Base-by-base conservation (phyloP, 2,329 filamentous ascomycete species). In the Leptoxyphium fumago region DNA sequence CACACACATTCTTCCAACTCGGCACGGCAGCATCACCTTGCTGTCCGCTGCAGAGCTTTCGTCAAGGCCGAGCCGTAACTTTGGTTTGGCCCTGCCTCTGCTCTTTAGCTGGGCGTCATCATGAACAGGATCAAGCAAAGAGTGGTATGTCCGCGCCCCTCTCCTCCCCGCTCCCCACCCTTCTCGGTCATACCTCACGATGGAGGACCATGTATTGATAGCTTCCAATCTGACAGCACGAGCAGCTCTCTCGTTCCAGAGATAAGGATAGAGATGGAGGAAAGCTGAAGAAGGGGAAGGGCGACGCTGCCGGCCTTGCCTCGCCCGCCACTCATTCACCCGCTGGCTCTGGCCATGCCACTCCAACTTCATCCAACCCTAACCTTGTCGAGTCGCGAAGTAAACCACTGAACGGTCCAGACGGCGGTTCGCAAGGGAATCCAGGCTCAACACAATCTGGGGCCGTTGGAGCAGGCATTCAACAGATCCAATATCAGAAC, bases 81-180 rank as follows among this genome's bases (percentile, higher is more conserved):
- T 29, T 68, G 66, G 34, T 43, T 50, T 46, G 45, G 45, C 43
- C 40, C 14, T 43, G 30, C 41, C 44, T 42, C 45, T 39, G 47
- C 21, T 26, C 39, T 46, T 44, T 39, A 45, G 42, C 42, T 45
- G 47, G 45, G 43, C 50, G 45, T 41, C 44, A 48, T 42, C 68
- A 95, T 96, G 89, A 95, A 94, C 73, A 84, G 86, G 65, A 94
- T 96, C 69, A 84, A 87, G 70, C 86, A 94, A 74, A 85, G 84
- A 82, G 87, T 95, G 74, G 87, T 94, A 78, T 75, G 84, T 78
- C 52, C 48, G 46, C 32, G 45, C 53, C 48, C 55, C 51, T 52
- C 32, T 45, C 53, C 48, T 55, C 51, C 52, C 48, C 46, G 43
- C 39, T 45, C 34, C 53, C 52, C 53, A 46, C 50, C 49, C 48